Conservation (phyloP, 148 eudicot genomes). For the Vaccinium darrowii region DNA sequence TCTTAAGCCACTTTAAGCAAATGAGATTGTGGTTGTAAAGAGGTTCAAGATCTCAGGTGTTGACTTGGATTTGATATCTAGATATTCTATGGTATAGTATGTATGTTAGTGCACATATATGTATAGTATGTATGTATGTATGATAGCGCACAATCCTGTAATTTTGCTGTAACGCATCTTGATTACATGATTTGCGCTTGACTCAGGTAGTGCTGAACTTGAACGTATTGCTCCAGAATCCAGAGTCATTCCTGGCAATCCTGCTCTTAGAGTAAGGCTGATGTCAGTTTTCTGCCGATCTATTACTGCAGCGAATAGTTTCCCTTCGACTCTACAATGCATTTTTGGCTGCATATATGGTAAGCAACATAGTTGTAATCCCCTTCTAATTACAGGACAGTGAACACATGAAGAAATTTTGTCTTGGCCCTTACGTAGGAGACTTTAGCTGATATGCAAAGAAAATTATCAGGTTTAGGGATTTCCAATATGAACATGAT, state of each 20-base stretch:
- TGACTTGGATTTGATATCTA: background rate
- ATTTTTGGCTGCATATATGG: slow-evolving; percentile 95
- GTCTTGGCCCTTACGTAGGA: background rate
- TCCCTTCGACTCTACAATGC: slow-evolving; percentile 93
- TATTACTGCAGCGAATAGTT: slow-evolving; percentile 87
- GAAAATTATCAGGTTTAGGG: background rate
- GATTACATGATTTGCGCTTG: background rate
- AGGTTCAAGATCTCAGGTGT: background rate
- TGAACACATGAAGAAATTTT: background rate
- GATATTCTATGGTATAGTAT: background rate
- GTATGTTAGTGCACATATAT: background rate
- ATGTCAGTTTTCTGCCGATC: slow-evolving; percentile 85
- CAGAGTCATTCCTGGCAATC: slow-evolving; percentile 70
- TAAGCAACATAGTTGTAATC: slow-evolving; percentile 17
- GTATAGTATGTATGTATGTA: background rate
- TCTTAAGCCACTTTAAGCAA: background rate
- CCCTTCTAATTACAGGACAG: background rate
- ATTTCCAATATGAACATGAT: background rate
- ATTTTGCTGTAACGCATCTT: background rate
- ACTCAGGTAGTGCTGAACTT: slow-evolving; percentile 66
- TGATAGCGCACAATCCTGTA: background rate
- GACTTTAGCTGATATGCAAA: background rate
- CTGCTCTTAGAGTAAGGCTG: slow-evolving; percentile 65
- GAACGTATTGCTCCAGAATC: slow-evolving; percentile 66
- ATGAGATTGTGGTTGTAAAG: background rate